Evolutionary conservation across 371 early-diverging fungal species (phyloP).

Genomic region (Syncephalastrum racemosum): DNA sequence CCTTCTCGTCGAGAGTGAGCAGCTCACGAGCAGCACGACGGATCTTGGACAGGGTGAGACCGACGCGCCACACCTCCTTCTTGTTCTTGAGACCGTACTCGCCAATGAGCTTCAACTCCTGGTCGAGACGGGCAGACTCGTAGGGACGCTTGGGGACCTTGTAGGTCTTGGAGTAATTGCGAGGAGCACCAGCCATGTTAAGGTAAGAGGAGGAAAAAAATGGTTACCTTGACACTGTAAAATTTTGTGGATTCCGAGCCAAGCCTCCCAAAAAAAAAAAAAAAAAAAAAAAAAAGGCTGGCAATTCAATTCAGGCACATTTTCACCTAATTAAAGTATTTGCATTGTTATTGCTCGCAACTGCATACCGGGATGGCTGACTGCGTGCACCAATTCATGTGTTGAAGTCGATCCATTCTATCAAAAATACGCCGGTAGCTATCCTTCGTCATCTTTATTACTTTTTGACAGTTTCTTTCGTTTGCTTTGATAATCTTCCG

Average conservation of each 20-base stretch:
- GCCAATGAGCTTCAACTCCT: conserved; percentile 98
- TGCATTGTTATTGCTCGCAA: too few species aligned
- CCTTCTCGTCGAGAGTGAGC: conserved; percentile 96
- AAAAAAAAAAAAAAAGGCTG: too few species aligned
- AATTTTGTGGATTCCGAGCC: background rate
- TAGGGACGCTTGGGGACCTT: conserved; percentile 99
- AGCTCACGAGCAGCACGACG: conserved; percentile 99
- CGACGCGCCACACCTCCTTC: conserved; percentile 99
- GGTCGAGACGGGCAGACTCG: conserved; percentile 98
- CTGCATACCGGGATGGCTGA: too few species aligned
- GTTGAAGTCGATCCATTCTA: too few species aligned
- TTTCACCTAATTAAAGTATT: too few species aligned
- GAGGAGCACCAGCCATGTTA: conserved; percentile 20
- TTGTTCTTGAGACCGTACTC: conserved; percentile 99
- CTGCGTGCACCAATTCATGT: too few species aligned
- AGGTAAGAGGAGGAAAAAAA: conserved; percentile 11
- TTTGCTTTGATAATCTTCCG: too few species aligned
- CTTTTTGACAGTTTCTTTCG: too few species aligned
- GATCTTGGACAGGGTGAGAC: conserved; percentile 97
- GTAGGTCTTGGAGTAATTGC: conserved; percentile 85
- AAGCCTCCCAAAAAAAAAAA: too few species aligned
- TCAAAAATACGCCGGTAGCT: too few species aligned
- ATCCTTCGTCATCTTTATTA: too few species aligned
- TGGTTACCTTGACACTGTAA: conserved; percentile 4
- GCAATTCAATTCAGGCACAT: too few species aligned